Evolutionary conservation across 345 rosid genomes (phyloP), one percentile per base, ranked within the genome.

Genomic region (Streptanthus diversifolius): DNA sequence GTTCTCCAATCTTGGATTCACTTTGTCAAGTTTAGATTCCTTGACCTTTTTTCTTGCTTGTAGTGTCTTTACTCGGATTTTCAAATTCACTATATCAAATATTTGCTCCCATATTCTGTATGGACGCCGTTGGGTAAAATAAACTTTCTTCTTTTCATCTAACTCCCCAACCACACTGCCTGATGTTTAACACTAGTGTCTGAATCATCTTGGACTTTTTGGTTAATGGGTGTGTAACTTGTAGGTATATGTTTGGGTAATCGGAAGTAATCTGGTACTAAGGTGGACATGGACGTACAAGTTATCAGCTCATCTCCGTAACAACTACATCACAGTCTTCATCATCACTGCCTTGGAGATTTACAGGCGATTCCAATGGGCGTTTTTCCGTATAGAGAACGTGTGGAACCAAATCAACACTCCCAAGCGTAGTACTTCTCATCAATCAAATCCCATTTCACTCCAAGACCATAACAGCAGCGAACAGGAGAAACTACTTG

Each of bases 261-360:
- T 90, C 7, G 95, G 90, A 73, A 92, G 98, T 79, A 92, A 92
- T 67, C 72, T 95, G 81, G 85, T 95, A 73, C 72, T 92, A 69
- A 85, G 99, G 6, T 92, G 98, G 81, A 87, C 96, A 27, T 95
- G 99, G 99, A 95, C 97, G 2, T 95, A 92, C 81, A 95, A 95
- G 81, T 76, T 92, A 22, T 95, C 99, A 15, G 96, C 98, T 57
- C 98, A 92, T 83, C 96, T 95, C 53, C 97, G 96, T 51, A 88
- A 90, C 63, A 95, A 95, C 71, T 90, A 95, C 79, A 84, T 84
- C 5, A 95, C 96, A 0, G 83, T 92, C 48, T 95, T 95, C 59
- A 30, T 89, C 22, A 90, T 95, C 67, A 74, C 88, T n/a, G 83
- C 86, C 10, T 74, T 88, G 83, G 99, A 95, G 88, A 90, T 90